A percentile compares a stretch with the other conserved stretches of the same genome.
These are phyloP conservation scores for Aspergillus mulundensis DNA, from an alignment of 495 filamentous ascomycete genomes.

Conservation along the genomic window DNA sequence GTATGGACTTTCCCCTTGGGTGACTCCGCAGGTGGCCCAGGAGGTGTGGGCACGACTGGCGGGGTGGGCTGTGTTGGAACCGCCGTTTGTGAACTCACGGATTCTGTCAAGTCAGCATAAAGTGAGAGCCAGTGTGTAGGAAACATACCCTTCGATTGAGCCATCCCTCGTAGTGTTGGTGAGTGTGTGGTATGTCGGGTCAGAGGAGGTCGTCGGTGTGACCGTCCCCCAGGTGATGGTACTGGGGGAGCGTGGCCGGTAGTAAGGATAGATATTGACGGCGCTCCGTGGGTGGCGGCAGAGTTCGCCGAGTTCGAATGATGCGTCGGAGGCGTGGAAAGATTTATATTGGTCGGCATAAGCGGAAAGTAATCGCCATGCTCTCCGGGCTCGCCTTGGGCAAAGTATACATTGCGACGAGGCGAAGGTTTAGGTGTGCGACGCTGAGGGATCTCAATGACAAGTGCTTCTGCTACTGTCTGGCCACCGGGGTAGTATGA, in stretches of 20 bases:
- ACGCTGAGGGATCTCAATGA: constrained; percentile 82
- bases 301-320: constrained; percentile 33
- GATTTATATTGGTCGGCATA: constrained; percentile 55
- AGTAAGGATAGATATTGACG: constrained; percentile 72
- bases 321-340: constrained; percentile 35
- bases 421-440: constrained; percentile 85
- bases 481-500: constrained; percentile 86
- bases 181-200: constrained; percentile 76
- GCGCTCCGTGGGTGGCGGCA: constrained; percentile 24
- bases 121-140: neutral
- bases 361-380: constrained; percentile 87
- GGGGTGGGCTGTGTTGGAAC: constrained; percentile 27
- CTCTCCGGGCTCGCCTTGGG: constrained; percentile 63
- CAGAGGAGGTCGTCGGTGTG: constrained; percentile 39
- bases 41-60: constrained; percentile 32
- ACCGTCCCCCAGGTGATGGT: constrained; percentile 73
- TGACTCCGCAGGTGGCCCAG: constrained; percentile 34
- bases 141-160: constrained; percentile 22
- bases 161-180: constrained; percentile 57
- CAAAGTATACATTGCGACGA: constrained; percentile 50
- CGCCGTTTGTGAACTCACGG: constrained; percentile 21
- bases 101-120: constrained; percentile 28
- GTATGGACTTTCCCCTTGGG: constrained; percentile 35
- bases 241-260: constrained; percentile 76
- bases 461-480: constrained; percentile 79